phyloP scores from a whole-genome alignment of 371 early-diverging fungal genomes.

The Conidiobolus coronatus region DNA sequence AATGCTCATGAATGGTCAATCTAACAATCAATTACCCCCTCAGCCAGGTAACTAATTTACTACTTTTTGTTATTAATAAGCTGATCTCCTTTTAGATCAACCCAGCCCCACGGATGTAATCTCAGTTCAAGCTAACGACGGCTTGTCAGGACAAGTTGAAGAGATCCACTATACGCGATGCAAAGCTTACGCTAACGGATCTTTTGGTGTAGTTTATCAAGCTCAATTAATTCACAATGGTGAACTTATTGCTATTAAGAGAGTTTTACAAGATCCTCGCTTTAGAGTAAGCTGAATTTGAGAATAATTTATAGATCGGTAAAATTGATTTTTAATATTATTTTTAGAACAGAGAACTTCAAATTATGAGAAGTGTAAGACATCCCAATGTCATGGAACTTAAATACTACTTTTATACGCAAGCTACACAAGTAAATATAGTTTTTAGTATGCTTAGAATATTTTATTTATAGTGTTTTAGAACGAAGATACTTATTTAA shows the following conservation, averaged over 20 bases:
- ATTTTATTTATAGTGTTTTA: conserved; percentile 4
- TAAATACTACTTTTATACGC: conserved; percentile 72
- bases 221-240: conserved; percentile 55
- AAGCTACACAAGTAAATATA: conserved; percentile 46
- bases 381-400: conserved; percentile 78
- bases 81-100: conserved; percentile 9
- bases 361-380: conserved; percentile 74
- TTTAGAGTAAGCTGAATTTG: conserved; percentile 45
- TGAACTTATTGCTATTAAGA: conserved; percentile 78
- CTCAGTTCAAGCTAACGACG: conserved; percentile 50
- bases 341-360: conserved; percentile 75
- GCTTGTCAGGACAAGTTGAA: conserved; percentile 51
- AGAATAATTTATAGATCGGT: neutral
- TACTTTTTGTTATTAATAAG: no score
- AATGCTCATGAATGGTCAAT: no score
- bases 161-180: conserved; percentile 68
- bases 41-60: no score
- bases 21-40: no score
- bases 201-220: conserved; percentile 91
- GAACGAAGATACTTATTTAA: conserved; percentile 82
- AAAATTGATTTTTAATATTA: neutral
- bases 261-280: conserved; percentile 85
- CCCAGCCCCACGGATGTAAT: conserved; percentile 18
- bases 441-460: neutral
- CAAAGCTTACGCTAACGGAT: conserved; percentile 81